Evolutionary conservation across 2,329 filamentous ascomycete species (phyloP), one percentile per base, ranked within the genome.

Genomic region (Diplodia mutila): DNA sequence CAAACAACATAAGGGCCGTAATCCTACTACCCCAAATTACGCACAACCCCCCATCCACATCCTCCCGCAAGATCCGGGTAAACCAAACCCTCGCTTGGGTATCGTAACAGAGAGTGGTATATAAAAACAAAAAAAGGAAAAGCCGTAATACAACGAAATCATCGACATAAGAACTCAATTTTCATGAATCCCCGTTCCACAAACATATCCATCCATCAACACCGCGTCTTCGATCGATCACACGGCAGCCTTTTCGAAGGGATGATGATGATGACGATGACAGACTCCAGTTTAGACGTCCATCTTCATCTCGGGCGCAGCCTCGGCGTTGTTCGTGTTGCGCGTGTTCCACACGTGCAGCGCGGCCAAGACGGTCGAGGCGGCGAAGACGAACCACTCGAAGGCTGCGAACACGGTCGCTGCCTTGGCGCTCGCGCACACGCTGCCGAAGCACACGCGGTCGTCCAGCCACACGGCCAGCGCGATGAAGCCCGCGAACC

Each of bases 401-500:
- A 91, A 86, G 72, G 89, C 91, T 6, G 84, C 88, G 72, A 92
- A 89, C 0, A 86, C 90, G 9, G 87, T 83, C 2, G 86, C 87
- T 4, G 89, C 89, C 79, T 91, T 87, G 9, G 85, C 80, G 12
- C 85, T 81, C 53, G 83, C 82, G 77, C 91, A 94, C 18, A 82
- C 83, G 21, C 78, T 81, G 51, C 83, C 81, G 51, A 80, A 83
- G 74, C 87, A 89, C 67, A 85, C 79, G 0, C 86, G 81, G 18
- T 86, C 83, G 65, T 86, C 86, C 67, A 93, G 79, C 66, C 84
- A 83, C 23, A 88, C 89, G 0, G 90, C 92, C 12, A 94, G 79
- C 0, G 92, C 92, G 71, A 96, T 89, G 73, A 93, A 91, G 7
- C 92, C 93, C 0, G 90, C 89, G 75, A 97, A 95, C 93, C 93